Evolutionary conservation across 2,329 filamentous ascomycete species (phyloP), one percentile per base, ranked within the genome.

Genomic region (Alternaria ventricosa): DNA sequence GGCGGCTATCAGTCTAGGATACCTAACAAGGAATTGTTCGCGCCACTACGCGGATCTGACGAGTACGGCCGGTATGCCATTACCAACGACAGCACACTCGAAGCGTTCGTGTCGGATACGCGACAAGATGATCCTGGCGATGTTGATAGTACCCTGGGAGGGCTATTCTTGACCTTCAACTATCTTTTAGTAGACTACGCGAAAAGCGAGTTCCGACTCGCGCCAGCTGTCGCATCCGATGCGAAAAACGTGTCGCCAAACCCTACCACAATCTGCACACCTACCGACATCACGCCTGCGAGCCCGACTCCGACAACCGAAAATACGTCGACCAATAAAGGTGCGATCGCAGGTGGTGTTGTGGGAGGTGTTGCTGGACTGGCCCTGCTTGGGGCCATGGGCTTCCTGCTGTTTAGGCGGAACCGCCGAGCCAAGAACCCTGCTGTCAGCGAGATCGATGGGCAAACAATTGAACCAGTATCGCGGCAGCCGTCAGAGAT

Each of bases 101-200:
- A 65, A 44, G 63, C 63, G 7, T 61, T 54, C 8, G 43, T 65
- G 36, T 36, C 53, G 3, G 63, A 65, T 49, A 65, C 49, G 23
- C 59, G 63, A 41, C n/a, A 54, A 8, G 18, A 12, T 12, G 43
- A 58, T 33, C 60, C 63, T 7, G 30, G 43, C 5, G 47, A 61
- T n/a, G 63, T 63, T 6, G 45, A 55, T 6, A 41, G 30, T 12
- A 49, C 41, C n/a, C 36, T 65, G 11, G 63, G 63, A 22, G 60
- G 36, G 7, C 46, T 65, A 25, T 65, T 65, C 55, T 41, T 65
- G 13, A 65, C 63, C 4, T 65, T 65, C 60, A 65, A 65, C 20
- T 65, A 65, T 23, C 49, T 65, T 12, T 22, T 63, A 11, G 63
- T 65, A 25, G 60, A 65, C 49, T 65, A 65, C 36, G 59, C 53